Evolutionary conservation across 2,329 filamentous ascomycete species (phyloP).

Genomic region (Cryphonectria carpinicola): DNA sequence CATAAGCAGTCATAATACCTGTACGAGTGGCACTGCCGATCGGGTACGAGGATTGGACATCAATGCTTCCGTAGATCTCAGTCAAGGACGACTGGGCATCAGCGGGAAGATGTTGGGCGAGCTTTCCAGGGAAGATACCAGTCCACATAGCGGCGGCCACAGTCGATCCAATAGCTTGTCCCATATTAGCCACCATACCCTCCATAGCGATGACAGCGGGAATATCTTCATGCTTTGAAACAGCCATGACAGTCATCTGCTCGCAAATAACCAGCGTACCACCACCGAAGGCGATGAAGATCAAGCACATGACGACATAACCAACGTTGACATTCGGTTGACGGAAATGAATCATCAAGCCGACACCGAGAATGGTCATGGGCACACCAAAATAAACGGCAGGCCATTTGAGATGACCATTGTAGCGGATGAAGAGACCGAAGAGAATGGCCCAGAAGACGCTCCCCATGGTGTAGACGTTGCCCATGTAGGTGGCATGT

Average conservation of each 20-base stretch:
- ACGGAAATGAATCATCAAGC: constrained; percentile 65
- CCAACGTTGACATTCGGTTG: constrained; percentile 53
- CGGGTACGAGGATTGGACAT: neutral
- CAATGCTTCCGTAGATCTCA: neutral
- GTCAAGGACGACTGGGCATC: neutral
- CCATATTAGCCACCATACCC: neutral
- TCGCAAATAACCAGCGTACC: constrained; percentile 38
- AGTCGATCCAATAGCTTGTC: neutral
- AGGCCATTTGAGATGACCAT: neutral
- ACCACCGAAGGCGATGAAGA: constrained; percentile 64
- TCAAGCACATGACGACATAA: constrained; percentile 63
- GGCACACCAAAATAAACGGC: constrained; percentile 53
- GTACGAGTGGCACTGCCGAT: neutral
- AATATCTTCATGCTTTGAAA: neutral
- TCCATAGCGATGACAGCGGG: neutral
- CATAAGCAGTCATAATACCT: neutral
- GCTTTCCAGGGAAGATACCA: neutral
- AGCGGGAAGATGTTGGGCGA: neutral
- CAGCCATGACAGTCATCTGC: neutral
- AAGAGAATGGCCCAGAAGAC: neutral
- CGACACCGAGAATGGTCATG: constrained; percentile 58
- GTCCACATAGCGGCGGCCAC: neutral
- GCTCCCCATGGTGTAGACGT: neutral
- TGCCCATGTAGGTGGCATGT: constrained; percentile 30
- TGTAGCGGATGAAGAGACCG: neutral